Base-by-base conservation (phyloP, 2,329 filamentous ascomycete species). In the Tolypocladium endophyticum region DNA sequence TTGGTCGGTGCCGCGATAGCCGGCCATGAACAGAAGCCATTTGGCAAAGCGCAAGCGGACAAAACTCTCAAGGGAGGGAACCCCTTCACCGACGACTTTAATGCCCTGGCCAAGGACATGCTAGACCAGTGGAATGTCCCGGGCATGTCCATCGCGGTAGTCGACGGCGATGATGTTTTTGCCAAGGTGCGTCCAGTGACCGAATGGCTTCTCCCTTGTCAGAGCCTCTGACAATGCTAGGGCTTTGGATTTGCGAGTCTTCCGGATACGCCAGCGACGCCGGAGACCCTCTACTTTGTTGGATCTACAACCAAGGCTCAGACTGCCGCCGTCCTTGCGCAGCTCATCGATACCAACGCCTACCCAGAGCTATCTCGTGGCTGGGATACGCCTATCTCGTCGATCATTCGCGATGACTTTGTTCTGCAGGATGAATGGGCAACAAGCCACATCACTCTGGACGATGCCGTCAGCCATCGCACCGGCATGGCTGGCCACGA, bases 251-350 rank as follows among this genome's bases (percentile, higher is more conserved):
- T 62, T 30, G 69, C 71, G 4, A 69, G 65, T 0, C 55, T 71
- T 12, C 70, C 63, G 61, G 78, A 76, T 73, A 74, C 33, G 72
- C 74, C 62, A 68, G 78, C 62, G 62, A 76, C 64, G 66, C 72
- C 57, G 60, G 71, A 79, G 36, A 85, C 82, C 0, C 71, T 86
- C 3, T 85, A 81, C 70, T 81, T 79, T 61, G 75, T 74, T 2
- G 84, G 77, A 2, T 84, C 81, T 52, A 83, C 77, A 1, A 83
- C 81, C 30, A 86, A 86, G 66, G 79, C 81, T 5, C 76, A 81
- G 57, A 79, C 77, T 0, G 77, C 79, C 2, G 80, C 81, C 0
- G 72, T 74, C 0, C 67, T 86, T 2, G 68, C 84, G 1, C 76
- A 79, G 1, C 66, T 82, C 9, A 75, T 85, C 16, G 72, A 83